Base-by-base conservation (phyloP, 306 rosid genomes). In the Macrotyloma uniflorum region DNA sequence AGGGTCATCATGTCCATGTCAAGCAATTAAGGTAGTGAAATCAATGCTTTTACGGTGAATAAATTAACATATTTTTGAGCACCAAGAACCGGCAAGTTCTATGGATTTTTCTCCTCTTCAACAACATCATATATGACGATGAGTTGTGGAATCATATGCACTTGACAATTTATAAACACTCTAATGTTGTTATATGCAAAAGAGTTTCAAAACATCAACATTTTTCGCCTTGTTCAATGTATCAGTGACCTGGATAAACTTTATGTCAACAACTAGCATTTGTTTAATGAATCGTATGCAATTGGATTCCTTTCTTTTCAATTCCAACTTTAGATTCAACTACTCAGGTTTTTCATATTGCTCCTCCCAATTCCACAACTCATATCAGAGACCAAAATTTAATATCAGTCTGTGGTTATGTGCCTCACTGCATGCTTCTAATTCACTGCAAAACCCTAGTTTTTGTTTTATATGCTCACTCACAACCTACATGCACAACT, bases 221-320 rank as follows among this genome's bases (percentile, higher is more conserved):
- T 59, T 67, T 42, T 51, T 50, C 4, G 74, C 55, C 40, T n/a
- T 18, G 88, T 85, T 85, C 86, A 78, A 82, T 85, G 88, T 61
- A 85, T 36, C 76, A 36, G 9, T 28, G 72, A 61, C 49, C 67
- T 73, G 65, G 40, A 77, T 69, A 58, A 72, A 72, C 71, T 81
- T 78, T 81, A 33, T 61, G 67, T 78, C 75, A 53, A 43, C 88
- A 74, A 85, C 53, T 82, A 45, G 76, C 74, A 68, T 62, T 85
- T 42, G 36, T 85, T 85, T 78, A 85, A 81, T 77, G 46, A 70
- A 15, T 38, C 32, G 42, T 76, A 5, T 40, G 36, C 40, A 77
- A 64, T 72, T n/a, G 68, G 32, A 54, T 63, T 72, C 65, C 75
- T 40, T 18, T 2, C 40, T 58, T 78, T 72, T 58, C 14, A 77